phyloP scores from a whole-genome alignment of 108 stramenopile genomes.

The Pseudonitzschia multistriata region DNA sequence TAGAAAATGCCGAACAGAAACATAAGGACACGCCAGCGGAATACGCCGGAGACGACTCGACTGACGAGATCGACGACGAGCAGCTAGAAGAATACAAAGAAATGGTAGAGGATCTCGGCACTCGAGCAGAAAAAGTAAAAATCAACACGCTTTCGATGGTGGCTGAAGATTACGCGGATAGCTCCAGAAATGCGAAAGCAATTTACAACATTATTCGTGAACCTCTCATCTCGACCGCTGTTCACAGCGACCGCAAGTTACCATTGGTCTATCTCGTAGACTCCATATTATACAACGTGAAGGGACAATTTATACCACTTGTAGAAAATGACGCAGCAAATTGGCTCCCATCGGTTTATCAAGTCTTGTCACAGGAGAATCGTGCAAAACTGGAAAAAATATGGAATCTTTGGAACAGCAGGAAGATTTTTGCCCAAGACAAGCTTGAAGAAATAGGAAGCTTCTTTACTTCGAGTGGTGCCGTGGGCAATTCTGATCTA shows the following conservation, averaged over 20 bases:
- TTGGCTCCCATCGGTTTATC: slow-evolving; percentile 73
- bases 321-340: slow-evolving; percentile 63
- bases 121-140: slow-evolving; percentile 75
- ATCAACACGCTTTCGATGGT: slow-evolving; percentile 83
- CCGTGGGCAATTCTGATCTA: neutral
- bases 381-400: slow-evolving; percentile 65
- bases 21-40: neutral
- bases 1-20: neutral
- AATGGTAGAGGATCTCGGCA: slow-evolving; percentile 68
- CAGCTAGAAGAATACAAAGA: slow-evolving; percentile 77
- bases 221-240: slow-evolving; percentile 36
- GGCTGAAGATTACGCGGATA: slow-evolving; percentile 74
- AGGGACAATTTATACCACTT: slow-evolving; percentile 64
- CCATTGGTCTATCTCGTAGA: slow-evolving; percentile 81
- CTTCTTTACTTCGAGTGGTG: slow-evolving; percentile 48
- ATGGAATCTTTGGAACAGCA: slow-evolving; percentile 66
- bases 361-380: slow-evolving; percentile 45
- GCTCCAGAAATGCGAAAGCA: slow-evolving; percentile 41
- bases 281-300: slow-evolving; percentile 80
- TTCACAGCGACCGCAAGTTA: slow-evolving; percentile 55
- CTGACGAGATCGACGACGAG: slow-evolving; percentile 62
- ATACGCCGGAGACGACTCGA: slow-evolving; percentile 38
- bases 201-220: slow-evolving; percentile 68
- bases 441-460: slow-evolving; percentile 64
- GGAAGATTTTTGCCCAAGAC: slow-evolving; percentile 29